Percentiles rank a stretch among this genome's conserved stretches.
Evolutionary conservation across 2,329 filamentous ascomycete genomes (phyloP).

Genomic region (Arthrobotrys iridis): DNA sequence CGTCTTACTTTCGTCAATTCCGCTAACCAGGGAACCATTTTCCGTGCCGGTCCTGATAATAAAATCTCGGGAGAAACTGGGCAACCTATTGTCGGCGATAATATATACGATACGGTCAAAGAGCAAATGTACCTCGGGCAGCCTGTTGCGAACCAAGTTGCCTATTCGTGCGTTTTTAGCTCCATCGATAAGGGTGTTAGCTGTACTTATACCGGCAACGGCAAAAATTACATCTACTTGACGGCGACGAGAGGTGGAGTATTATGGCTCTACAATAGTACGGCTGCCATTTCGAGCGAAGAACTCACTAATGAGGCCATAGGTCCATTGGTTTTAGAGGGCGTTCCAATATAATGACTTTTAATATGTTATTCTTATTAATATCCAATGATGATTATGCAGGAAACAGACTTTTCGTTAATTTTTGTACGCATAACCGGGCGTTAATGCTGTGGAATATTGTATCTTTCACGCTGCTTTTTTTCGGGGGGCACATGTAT

Average conservation of each 20-base stretch:
- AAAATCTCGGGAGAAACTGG: background rate
- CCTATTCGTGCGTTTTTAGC: background rate
- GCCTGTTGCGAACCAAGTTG: background rate
- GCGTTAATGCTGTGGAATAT: constrained; percentile 7
- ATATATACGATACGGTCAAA: background rate
- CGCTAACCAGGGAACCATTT: background rate
- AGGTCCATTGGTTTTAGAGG: constrained; percentile 8
- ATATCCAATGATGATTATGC: background rate
- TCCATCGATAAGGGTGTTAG: background rate
- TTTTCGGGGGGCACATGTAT: background rate
- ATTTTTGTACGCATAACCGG: background rate
- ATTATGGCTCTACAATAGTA: background rate
- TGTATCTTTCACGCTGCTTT: background rate
- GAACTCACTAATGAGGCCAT: background rate
- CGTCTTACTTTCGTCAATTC: background rate
- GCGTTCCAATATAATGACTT: background rate
- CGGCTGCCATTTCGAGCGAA: background rate
- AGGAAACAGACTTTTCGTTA: background rate
- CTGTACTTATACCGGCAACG: background rate
- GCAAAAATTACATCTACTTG: background rate
- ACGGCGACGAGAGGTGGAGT: background rate
- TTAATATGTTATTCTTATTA: background rate
- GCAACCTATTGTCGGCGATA: constrained; percentile 3
- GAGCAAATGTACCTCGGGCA: constrained; percentile 12
- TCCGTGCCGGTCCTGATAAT: background rate